Evolutionary conservation across 2,329 filamentous ascomycete genomes (phyloP).

Genomic region (Aspergillus ruber): DNA sequence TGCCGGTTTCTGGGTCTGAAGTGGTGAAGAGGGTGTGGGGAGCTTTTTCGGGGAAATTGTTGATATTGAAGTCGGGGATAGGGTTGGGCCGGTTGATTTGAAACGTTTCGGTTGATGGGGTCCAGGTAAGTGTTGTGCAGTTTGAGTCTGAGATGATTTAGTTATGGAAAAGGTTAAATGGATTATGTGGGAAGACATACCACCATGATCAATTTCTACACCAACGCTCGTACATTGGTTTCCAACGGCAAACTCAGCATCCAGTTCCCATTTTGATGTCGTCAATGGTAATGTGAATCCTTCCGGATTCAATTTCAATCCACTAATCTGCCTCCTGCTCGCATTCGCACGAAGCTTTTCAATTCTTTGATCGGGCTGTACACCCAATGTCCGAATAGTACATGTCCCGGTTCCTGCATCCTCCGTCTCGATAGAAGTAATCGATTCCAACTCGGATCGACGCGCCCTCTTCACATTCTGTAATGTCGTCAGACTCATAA

Average conservation of each 20-base stretch:
- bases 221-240: slow-evolving; percentile 21
- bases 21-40: slow-evolving; percentile 45
- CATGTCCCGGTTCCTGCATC: slow-evolving; percentile 20
- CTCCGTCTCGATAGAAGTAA: slow-evolving; percentile 37
- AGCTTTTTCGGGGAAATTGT: slow-evolving; percentile 30
- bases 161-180: too few species aligned
- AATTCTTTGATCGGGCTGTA: slow-evolving; percentile 23
- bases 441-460: slow-evolving; percentile 29
- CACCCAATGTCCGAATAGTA: slow-evolving; percentile 41
- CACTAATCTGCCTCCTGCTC: slow-evolving; percentile 2
- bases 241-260: slow-evolving; percentile 20
- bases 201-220: slow-evolving; percentile 22
- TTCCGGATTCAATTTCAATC: slow-evolving; percentile 1
- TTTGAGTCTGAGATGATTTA: neutral
- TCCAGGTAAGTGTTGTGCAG: slow-evolving; percentile 21
- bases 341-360: slow-evolving; percentile 22
- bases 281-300: slow-evolving; percentile 3
- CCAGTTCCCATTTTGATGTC: slow-evolving; percentile 20
- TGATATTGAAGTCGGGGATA: slow-evolving; percentile 23
- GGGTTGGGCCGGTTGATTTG: slow-evolving; percentile 30
- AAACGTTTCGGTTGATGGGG: slow-evolving; percentile 34
- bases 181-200: slow-evolving; percentile 4
- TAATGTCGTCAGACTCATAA: slow-evolving; percentile 36
- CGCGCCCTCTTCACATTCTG: slow-evolving; percentile 33
- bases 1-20: slow-evolving; percentile 2